These are phyloP conservation scores for Hypoxylon sp. DNA, from an alignment of 2,329 filamentous ascomycete species.

Conservation along the genomic window DNA sequence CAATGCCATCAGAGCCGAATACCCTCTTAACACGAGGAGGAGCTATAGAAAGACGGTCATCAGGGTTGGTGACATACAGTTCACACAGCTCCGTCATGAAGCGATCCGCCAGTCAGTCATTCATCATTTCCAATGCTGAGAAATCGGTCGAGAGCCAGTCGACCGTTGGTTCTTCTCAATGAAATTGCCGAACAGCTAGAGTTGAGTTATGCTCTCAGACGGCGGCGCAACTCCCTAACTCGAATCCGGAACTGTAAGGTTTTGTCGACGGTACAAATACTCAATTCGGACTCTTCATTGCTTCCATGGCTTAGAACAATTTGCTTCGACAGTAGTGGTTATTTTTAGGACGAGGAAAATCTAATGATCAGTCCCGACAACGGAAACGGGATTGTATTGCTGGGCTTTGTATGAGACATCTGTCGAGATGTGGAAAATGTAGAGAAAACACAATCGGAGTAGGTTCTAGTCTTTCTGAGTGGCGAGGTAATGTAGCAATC, in stretches of 20 bases:
- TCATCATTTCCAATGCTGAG: not conserved
- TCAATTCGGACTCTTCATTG: slow-evolving; percentile 6
- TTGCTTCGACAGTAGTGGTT: slow-evolving; percentile 2
- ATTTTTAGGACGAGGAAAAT: not conserved
- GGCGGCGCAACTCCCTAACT: not conserved
- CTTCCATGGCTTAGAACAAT: slow-evolving; percentile 2
- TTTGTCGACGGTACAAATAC: not conserved
- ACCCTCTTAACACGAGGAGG: slow-evolving; percentile 23
- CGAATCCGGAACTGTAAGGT: not conserved
- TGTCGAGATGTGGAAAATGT: slow-evolving; percentile 8
- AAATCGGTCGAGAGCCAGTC: slow-evolving; percentile 15
- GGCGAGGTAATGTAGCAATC: slow-evolving; percentile 23
- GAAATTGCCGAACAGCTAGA: slow-evolving; percentile 1
- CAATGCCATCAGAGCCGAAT: slow-evolving; percentile 15
- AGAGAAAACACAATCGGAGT: slow-evolving; percentile 3
- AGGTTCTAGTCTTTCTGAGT: slow-evolving; percentile 1
- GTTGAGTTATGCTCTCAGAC: not conserved
- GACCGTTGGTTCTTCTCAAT: slow-evolving; percentile 28
- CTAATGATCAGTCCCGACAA: not conserved
- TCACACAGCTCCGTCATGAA: slow-evolving; percentile 3
- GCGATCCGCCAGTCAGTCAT: slow-evolving; percentile 9
- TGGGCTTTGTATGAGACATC: slow-evolving; percentile 12
- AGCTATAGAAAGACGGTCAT: slow-evolving; percentile 37
- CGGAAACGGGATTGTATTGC: not conserved
- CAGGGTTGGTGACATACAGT: slow-evolving; percentile 42